Evolutionary conservation across 345 rosid species (phyloP).

Genomic region (Reutealis trisperma): DNA sequence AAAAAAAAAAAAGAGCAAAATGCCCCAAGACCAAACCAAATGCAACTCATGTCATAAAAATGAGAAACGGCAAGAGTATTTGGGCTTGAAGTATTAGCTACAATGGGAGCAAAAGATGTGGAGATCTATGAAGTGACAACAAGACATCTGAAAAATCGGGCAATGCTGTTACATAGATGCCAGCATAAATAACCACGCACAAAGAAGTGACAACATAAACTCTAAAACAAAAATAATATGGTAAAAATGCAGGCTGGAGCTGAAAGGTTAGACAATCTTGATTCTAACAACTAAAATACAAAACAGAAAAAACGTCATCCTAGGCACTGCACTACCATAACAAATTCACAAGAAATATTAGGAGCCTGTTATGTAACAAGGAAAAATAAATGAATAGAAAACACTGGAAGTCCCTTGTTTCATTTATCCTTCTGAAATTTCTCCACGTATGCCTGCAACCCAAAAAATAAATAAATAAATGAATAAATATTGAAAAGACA

Average conservation of each 20-base stretch:
- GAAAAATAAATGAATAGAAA: constrained; percentile 7
- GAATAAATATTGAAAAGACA: neutral
- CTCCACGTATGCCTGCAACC: constrained; percentile 60
- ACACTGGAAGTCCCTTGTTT: constrained; percentile 22
- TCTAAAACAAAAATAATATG: constrained; percentile 6
- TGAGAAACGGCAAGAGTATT: too few species aligned
- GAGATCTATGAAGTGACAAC: too few species aligned
- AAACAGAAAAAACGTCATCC: neutral
- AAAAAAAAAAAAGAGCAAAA: neutral
- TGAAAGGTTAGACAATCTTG: constrained; percentile 19
- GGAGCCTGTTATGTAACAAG: constrained; percentile 13
- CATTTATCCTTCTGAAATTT: constrained; percentile 51
- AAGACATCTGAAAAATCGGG: neutral
- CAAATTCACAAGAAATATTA: neutral
- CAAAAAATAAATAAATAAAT: neutral
- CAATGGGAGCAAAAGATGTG: too few species aligned
- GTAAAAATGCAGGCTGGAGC: constrained; percentile 34
- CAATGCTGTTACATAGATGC: neutral
- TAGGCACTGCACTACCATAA: constrained; percentile 24
- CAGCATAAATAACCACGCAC: neutral
- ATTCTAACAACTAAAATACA: constrained; percentile 20
- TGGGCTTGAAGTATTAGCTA: too few species aligned
- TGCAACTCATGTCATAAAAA: neutral
- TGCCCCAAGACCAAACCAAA: neutral
- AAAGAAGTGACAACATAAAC: constrained; percentile 6